A percentile compares a stretch with the other conserved stretches of the same genome.
Conservation (phyloP, 148 eudicot species). For the Camellia japonica region DNA sequence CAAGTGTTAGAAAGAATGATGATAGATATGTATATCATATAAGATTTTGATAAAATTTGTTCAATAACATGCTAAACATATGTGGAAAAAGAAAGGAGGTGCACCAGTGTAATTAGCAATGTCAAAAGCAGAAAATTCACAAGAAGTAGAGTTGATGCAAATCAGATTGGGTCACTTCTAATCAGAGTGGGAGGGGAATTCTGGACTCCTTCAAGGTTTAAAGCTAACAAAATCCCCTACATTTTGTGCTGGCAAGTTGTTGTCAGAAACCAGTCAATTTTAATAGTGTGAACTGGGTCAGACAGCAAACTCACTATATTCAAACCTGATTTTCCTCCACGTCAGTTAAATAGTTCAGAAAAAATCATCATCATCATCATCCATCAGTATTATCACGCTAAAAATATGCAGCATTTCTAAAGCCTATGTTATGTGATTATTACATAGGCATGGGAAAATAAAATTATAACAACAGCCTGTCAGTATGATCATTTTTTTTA, state of each 20-base stretch:
- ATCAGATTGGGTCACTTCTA: not conserved
- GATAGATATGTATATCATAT: too few species aligned
- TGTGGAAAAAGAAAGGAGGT: too few species aligned
- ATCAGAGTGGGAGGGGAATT: not conserved
- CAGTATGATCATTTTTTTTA: not conserved
- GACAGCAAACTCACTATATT: not conserved
- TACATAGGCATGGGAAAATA: not conserved
- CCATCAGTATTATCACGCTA: not conserved
- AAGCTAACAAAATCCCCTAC: not conserved
- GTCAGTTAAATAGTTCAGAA: conserved; percentile 2
- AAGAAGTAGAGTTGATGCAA: not conserved
- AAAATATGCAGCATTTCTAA: not conserved
- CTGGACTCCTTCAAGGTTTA: not conserved
- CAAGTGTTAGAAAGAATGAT: too few species aligned
- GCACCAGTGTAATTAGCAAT: too few species aligned
- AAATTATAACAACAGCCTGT: not conserved
- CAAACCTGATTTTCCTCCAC: not conserved
- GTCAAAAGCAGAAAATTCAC: too few species aligned
- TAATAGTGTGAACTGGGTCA: not conserved
- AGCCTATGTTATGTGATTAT: not conserved
- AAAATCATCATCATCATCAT: not conserved
- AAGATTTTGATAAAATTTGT: too few species aligned
- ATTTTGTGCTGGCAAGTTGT: not conserved
- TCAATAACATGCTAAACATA: too few species aligned
- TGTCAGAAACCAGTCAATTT: not conserved